Percentiles rank a stretch among this genome's conserved stretches.
Conservation (phyloP, 1,139 yeast species). For the Blastobotrys raffinosifermentans region DNA sequence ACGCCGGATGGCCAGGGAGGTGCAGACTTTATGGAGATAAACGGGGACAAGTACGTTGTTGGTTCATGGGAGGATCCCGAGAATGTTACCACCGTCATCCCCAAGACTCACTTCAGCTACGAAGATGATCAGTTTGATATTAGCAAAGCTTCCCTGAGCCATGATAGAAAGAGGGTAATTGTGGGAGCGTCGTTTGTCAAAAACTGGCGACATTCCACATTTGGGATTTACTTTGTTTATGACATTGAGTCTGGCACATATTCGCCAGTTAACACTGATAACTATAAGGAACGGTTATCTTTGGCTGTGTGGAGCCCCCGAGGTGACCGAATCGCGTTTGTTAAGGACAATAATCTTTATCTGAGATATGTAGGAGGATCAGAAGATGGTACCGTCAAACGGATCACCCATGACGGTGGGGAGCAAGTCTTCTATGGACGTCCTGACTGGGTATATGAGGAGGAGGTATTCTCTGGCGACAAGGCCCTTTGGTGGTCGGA, state of each 20-base stretch:
- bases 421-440: constrained; percentile 69
- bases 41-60: constrained; percentile 15
- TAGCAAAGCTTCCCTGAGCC: constrained; percentile 27
- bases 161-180: constrained; percentile 43
- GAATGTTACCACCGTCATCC: constrained; percentile 17
- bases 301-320: constrained; percentile 74
- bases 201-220: constrained; percentile 74
- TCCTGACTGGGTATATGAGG: constrained; percentile 97
- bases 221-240: constrained; percentile 60
- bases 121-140: constrained; percentile 21
- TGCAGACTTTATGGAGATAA: constrained; percentile 26
- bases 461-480: constrained; percentile 68
- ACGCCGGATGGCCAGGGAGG: constrained; percentile 15
- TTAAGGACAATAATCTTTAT: constrained; percentile 58
- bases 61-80: constrained; percentile 25
- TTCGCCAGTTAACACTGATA: constrained; percentile 38
- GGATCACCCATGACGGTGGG: constrained; percentile 67
- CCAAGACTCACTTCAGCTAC: constrained; percentile 14
- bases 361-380: constrained; percentile 36
- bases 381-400: constrained; percentile 26
- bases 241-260: constrained; percentile 38
- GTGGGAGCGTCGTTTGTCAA: constrained; percentile 46
- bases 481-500: constrained; percentile 86
- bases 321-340: constrained; percentile 61
- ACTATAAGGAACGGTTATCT: constrained; percentile 31